Evolutionary conservation across 2,329 filamentous ascomycete genomes (phyloP).

Genomic region (Fusarium nelsonii): DNA sequence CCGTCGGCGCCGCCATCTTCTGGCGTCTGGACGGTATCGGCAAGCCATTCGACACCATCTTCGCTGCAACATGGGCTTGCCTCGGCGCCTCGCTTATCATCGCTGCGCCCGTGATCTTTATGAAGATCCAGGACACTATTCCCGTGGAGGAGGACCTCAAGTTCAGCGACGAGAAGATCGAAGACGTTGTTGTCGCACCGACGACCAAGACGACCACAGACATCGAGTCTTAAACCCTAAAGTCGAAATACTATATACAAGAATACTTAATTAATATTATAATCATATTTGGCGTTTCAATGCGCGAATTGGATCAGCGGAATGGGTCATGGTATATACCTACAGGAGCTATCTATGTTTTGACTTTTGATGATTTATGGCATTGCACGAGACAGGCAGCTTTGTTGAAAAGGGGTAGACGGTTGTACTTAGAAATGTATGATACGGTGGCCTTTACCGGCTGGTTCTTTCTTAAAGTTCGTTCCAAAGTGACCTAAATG

Average conservation of each 20-base stretch:
- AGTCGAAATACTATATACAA: not conserved
- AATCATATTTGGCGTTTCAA: constrained; percentile 17
- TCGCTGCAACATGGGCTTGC: constrained; percentile 78
- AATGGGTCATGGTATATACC: constrained; percentile 4
- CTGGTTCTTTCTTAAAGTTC: not conserved
- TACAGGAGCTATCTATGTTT: not conserved
- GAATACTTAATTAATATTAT: constrained; percentile 21
- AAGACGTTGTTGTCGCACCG: constrained; percentile 67
- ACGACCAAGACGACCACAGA: constrained; percentile 33
- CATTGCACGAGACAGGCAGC: not conserved
- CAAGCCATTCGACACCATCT: constrained; percentile 75
- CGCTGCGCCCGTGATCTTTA: constrained; percentile 81
- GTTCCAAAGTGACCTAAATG: not conserved
- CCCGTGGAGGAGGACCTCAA: constrained; percentile 83
- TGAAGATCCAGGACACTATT: constrained; percentile 81
- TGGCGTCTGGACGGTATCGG: constrained; percentile 46
- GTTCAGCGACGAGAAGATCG: constrained; percentile 85
- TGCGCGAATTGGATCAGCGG: not conserved
- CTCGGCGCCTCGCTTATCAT: constrained; percentile 78
- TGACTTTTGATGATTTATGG: constrained; percentile 6
- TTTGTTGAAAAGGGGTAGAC: constrained; percentile 1
- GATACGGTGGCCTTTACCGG: not conserved
- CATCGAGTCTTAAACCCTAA: constrained; percentile 30
- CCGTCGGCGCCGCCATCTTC: constrained; percentile 48
- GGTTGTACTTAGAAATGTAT: not conserved